Conservation (phyloP, 345 rosid genomes). For the Anastatica hierochuntica region DNA sequence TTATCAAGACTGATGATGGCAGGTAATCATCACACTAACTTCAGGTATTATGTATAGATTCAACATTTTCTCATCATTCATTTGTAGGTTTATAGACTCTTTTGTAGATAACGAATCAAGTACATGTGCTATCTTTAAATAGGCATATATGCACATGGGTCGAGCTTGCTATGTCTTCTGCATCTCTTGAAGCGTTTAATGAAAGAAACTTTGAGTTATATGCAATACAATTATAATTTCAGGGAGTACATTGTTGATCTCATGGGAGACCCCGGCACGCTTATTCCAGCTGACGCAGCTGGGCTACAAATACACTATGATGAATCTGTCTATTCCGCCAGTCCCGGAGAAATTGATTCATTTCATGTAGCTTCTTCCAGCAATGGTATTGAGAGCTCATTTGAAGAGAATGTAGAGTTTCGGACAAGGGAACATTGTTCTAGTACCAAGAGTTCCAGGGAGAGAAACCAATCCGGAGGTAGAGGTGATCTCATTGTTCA, state of each 20-base stretch:
- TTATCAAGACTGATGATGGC: slow-evolving; percentile 83
- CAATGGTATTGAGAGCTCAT: slow-evolving; percentile 48
- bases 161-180: no score
- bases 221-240: slow-evolving; percentile 6
- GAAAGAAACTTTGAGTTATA: no score
- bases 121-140: no score
- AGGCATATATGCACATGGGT: no score
- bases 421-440: slow-evolving; percentile 39
- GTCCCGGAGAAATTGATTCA: slow-evolving; percentile 46
- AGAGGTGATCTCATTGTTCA: slow-evolving; percentile 26
- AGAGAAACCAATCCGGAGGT: slow-evolving; percentile 31
- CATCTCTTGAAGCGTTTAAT: no score
- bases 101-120: no score
- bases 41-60: slow-evolving; percentile 7
- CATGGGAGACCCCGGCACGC: slow-evolving; percentile 95
- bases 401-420: slow-evolving; percentile 43
- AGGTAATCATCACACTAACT: slow-evolving; percentile 42
- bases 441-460: slow-evolving; percentile 22
- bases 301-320: slow-evolving; percentile 54
- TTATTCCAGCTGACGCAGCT: slow-evolving; percentile 82
- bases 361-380: slow-evolving; percentile 53
- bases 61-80: neutral
- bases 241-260: slow-evolving; percentile 98
- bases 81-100: no score
- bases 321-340: slow-evolving; percentile 44